Evolutionary conservation across 2,329 filamentous ascomycete genomes (phyloP).

Genomic region (Xylariales sp.): DNA sequence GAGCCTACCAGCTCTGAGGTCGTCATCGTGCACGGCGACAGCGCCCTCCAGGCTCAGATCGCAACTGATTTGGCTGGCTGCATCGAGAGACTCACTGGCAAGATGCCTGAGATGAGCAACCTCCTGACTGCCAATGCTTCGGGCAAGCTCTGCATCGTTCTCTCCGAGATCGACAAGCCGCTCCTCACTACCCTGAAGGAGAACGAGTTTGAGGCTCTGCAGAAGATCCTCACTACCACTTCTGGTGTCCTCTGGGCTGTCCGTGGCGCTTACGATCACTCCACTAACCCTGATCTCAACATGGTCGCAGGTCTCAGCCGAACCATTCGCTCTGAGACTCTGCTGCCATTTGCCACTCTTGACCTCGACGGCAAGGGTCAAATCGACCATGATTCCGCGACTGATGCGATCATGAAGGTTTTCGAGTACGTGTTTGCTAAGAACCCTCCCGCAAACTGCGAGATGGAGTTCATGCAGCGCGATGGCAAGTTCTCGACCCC

Average conservation of each 20-base stretch:
- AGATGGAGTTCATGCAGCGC: constrained; percentile 39
- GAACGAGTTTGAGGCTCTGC: constrained; percentile 29
- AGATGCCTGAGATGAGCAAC: constrained; percentile 23
- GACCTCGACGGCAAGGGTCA: constrained; percentile 23
- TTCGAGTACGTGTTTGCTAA: constrained; percentile 31
- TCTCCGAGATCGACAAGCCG: constrained; percentile 39
- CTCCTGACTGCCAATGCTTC: constrained; percentile 23
- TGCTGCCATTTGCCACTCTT: constrained; percentile 26
- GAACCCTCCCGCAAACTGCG: constrained; percentile 23
- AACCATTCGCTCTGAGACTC: constrained; percentile 27
- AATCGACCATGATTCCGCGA: constrained; percentile 12
- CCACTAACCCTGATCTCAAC: constrained; percentile 25
- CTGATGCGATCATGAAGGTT: constrained; percentile 24
- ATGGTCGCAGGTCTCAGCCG: constrained; percentile 28
- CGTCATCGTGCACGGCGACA: constrained; percentile 33
- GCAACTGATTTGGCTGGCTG: constrained; percentile 27
- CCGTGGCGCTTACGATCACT: constrained; percentile 25
- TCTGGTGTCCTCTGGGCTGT: constrained; percentile 32
- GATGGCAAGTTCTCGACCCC: constrained; percentile 32
- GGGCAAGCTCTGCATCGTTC: constrained; percentile 35
- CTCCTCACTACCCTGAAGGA: constrained; percentile 34
- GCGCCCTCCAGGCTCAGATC: constrained; percentile 24
- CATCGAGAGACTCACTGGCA: constrained; percentile 27
- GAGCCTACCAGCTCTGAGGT: constrained; percentile 24
- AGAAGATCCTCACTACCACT: constrained; percentile 21